A percentile compares a stretch with the other conserved stretches of the same genome.
phyloP scores from a whole-genome alignment of 2,329 filamentous ascomycete genomes.

The Ceratocystis lukuohia region DNA sequence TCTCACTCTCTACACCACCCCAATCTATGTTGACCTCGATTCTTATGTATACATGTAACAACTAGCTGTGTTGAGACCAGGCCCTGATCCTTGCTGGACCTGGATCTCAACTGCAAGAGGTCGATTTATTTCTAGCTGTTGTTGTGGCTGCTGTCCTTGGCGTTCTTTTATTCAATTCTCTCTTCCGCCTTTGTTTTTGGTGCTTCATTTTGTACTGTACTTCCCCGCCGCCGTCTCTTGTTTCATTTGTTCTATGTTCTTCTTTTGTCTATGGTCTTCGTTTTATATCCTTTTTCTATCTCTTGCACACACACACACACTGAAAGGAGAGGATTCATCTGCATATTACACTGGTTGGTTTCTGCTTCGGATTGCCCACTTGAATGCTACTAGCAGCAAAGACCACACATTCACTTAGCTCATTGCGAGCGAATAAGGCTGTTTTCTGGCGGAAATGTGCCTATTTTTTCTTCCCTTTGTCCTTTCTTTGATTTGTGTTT shows the following conservation, averaged over 20 bases:
- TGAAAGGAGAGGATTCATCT: not conserved
- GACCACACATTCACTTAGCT: not conserved
- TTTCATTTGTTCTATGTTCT: not conserved
- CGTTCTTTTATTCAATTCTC: constrained; percentile 8
- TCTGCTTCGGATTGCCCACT: not conserved
- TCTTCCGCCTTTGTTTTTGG: not conserved
- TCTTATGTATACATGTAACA: constrained; percentile 10
- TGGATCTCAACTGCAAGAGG: constrained; percentile 3
- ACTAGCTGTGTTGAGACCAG: not conserved
- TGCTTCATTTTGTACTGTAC: not conserved
- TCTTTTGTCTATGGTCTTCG: not conserved
- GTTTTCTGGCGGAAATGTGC: not conserved
- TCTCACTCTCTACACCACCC: not conserved
- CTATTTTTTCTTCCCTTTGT: not conserved
- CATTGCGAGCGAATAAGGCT: not conserved
- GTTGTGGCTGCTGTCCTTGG: not conserved
- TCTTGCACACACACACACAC: not conserved
- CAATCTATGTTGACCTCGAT: constrained; percentile 3
- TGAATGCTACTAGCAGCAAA: not conserved
- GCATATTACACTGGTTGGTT: not conserved
- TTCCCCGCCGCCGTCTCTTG: constrained; percentile 3
- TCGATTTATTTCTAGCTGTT: not conserved
- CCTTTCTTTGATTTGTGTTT: not conserved
- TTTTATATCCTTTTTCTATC: constrained; percentile 5
- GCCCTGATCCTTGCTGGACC: not conserved